phyloP scores from a whole-genome alignment of 2,329 filamentous ascomycete species.

The Colletotrichum horii region DNA sequence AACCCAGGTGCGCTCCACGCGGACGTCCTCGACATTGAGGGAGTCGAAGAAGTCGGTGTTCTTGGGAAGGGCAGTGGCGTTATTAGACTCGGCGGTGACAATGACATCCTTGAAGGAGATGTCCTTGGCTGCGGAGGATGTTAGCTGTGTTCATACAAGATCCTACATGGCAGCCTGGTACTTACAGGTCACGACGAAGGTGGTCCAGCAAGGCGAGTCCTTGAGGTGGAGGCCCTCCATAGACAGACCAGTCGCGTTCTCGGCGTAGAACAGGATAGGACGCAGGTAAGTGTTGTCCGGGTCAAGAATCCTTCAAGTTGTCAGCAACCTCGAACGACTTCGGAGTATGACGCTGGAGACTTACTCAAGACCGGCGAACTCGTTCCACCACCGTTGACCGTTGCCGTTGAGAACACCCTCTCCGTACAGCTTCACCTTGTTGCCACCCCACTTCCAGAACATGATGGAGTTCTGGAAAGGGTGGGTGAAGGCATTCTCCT shows the following conservation, averaged over 20 bases:
- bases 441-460: slow-evolving; percentile 71
- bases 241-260: slow-evolving; percentile 62
- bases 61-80: slow-evolving; percentile 64
- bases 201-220: slow-evolving; percentile 67
- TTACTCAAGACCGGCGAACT: slow-evolving; percentile 49
- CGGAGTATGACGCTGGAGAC: not conserved
- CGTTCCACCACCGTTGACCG: slow-evolving; percentile 65
- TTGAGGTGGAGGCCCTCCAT: slow-evolving; percentile 65
- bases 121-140: slow-evolving; percentile 40
- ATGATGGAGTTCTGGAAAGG: slow-evolving; percentile 69
- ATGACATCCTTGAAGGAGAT: slow-evolving; percentile 58
- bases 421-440: slow-evolving; percentile 67
- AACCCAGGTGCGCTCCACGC: slow-evolving; percentile 35
- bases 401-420: slow-evolving; percentile 65
- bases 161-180: not conserved
- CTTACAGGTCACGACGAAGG: slow-evolving; percentile 60
- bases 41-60: slow-evolving; percentile 59
- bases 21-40: slow-evolving; percentile 23
- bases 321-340: not conserved
- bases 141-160: not conserved
- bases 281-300: slow-evolving; percentile 59
- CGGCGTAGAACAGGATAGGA: slow-evolving; percentile 63
- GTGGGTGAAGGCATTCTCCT: slow-evolving; percentile 65
- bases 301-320: slow-evolving; percentile 43
- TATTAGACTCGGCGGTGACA: slow-evolving; percentile 59